A percentile compares a stretch with the other conserved stretches of the same genome.
Evolutionary conservation across 2,329 filamentous ascomycete species (phyloP).

Genomic region (Calonectria naviculata): DNA sequence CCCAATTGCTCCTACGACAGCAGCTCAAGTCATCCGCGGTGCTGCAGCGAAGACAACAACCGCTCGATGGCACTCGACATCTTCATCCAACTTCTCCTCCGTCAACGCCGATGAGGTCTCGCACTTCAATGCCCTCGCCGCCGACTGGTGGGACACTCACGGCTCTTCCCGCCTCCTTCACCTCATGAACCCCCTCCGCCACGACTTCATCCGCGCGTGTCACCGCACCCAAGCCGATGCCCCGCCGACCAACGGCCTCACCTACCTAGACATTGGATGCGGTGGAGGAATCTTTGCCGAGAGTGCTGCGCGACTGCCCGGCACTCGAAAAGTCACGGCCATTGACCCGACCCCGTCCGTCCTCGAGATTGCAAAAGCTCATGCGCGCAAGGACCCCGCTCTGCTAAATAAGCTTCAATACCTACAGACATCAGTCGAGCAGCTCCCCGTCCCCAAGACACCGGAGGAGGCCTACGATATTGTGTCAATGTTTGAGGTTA

Average conservation of each 20-base stretch:
- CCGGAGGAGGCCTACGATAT: constrained; percentile 74
- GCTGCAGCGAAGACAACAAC: constrained; percentile 6
- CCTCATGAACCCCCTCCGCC: constrained; percentile 97
- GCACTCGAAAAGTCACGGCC: constrained; percentile 74
- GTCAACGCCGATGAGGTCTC: constrained; percentile 91
- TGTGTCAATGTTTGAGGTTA: constrained; percentile 90
- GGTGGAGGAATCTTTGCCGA: constrained; percentile 98
- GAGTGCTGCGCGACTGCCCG: constrained; percentile 76
- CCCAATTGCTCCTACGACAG: constrained; percentile 14
- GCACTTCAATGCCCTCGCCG: constrained; percentile 94
- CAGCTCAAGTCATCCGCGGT: constrained; percentile 12
- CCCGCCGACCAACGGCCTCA: constrained; percentile 55
- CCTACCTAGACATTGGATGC: constrained; percentile 92
- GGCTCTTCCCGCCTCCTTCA: constrained; percentile 93
- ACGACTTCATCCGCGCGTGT: constrained; percentile 88
- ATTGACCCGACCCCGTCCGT: constrained; percentile 84
- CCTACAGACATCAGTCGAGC: constrained; percentile 81
- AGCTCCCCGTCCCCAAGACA: constrained; percentile 59
- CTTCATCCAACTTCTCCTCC: constrained; percentile 64
- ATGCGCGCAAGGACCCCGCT: constrained; percentile 79
- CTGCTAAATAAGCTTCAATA: constrained; percentile 76
- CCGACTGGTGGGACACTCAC: constrained; percentile 97
- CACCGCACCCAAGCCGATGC: constrained; percentile 62
- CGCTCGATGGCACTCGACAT: constrained; percentile 34
- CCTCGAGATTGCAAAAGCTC: constrained; percentile 78